These are phyloP conservation scores for Umbelopsis isabellina DNA, from an alignment of 192 early-diverging fungal species.

Conservation along the genomic window DNA sequence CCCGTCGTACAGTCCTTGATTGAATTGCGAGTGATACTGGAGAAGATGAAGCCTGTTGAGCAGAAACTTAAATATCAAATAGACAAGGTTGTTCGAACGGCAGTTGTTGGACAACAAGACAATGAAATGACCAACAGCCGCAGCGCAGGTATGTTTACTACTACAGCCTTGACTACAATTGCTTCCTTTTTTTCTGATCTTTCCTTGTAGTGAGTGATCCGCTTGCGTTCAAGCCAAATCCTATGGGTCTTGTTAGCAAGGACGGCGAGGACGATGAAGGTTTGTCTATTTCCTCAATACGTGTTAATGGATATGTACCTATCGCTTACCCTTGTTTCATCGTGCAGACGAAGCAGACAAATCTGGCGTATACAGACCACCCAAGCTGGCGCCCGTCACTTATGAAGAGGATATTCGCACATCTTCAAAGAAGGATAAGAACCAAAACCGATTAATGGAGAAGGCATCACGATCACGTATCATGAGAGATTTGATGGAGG, in stretches of 20 bases:
- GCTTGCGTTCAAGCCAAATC: slow-evolving; percentile 92
- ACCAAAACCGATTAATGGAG: slow-evolving; percentile 64
- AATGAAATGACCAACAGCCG: slow-evolving; percentile 23
- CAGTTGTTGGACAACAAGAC: slow-evolving; percentile 53
- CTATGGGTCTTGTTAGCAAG: slow-evolving; percentile 59
- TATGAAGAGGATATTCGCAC: slow-evolving; percentile 74
- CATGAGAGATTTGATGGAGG: slow-evolving; percentile 79
- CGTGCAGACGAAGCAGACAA: slow-evolving; percentile 44
- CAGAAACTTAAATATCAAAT: slow-evolving; percentile 95
- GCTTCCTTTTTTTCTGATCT: background rate
- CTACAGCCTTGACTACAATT: slow-evolving; percentile 20
- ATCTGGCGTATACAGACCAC: slow-evolving; percentile 81
- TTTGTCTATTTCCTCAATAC: background rate
- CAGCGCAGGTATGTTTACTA: slow-evolving; percentile 19
- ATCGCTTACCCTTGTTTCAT: background rate
- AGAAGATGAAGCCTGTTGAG: slow-evolving; percentile 94
- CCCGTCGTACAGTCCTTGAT: slow-evolving; percentile 69
- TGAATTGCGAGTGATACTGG: slow-evolving; percentile 83
- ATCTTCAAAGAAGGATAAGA: slow-evolving; percentile 61
- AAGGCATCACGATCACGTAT: slow-evolving; percentile 81
- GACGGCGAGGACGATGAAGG: slow-evolving; percentile 44
- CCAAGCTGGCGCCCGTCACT: slow-evolving; percentile 81
- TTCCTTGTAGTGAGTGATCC: slow-evolving; percentile 61
- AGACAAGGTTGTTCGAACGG: slow-evolving; percentile 84
- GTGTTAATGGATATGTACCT: background rate